phyloP scores from a whole-genome alignment of 2,329 filamentous ascomycete genomes.

The Colletotrichum noveboracense region DNA sequence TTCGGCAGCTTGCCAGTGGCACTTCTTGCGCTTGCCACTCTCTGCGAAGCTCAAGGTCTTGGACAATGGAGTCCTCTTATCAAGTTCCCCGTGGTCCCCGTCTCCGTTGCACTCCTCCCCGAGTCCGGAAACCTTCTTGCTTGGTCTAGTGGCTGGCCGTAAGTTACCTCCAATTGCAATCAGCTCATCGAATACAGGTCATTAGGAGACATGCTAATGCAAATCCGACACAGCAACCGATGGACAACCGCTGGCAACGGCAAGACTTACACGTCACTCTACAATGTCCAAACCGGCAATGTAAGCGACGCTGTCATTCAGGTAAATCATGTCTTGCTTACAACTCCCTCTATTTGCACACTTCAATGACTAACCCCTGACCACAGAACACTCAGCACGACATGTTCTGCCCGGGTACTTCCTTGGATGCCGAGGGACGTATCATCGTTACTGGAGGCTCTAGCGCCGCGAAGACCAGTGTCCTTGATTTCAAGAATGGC shows the following conservation, averaged over 20 bases:
- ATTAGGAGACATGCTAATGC: not conserved
- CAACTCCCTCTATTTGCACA: not conserved
- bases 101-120: conserved; percentile 25
- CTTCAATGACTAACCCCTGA: not conserved
- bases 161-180: not conserved
- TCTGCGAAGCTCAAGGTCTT: conserved; percentile 5
- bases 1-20: not conserved
- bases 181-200: not conserved
- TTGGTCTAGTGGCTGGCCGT: conserved; percentile 14
- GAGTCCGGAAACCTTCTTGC: conserved; percentile 12
- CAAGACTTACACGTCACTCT: conserved; percentile 4
- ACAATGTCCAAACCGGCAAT: conserved; percentile 23
- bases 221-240: not conserved
- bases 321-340: not conserved
- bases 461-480: conserved; percentile 49
- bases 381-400: conserved; percentile 48
- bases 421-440: conserved; percentile 49
- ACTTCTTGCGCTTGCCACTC: not conserved
- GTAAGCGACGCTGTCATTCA: conserved; percentile 32
- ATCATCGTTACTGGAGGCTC: conserved; percentile 60
- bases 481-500: conserved; percentile 42
- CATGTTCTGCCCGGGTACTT: conserved; percentile 64
- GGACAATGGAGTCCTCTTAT: conserved; percentile 39
- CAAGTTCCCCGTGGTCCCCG: conserved; percentile 40
- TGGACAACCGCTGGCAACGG: conserved; percentile 24